Evolutionary conservation across 2,329 filamentous ascomycete species (phyloP).

Genomic region (Fusarium sublunatum): DNA sequence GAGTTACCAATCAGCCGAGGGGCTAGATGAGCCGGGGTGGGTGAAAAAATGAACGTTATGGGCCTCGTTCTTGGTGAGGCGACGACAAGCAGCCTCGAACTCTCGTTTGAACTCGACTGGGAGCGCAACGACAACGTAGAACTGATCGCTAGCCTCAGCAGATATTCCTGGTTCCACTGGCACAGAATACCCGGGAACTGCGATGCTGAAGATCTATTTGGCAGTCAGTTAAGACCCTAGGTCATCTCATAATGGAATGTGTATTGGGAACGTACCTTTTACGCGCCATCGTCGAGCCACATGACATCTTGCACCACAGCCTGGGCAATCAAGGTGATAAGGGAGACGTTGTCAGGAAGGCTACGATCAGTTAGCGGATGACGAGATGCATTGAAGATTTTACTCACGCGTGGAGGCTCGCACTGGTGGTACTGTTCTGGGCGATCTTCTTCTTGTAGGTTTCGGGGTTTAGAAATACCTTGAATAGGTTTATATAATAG

Average conservation of each 20-base stretch:
- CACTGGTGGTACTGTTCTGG: no score
- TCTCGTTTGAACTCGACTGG: neutral
- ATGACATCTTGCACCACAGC: constrained; percentile 17
- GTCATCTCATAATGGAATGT: neutral
- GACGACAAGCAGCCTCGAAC: constrained; percentile 6
- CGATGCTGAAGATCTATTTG: neutral
- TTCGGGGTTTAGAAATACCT: no score
- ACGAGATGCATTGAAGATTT: no score
- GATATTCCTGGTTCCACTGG: neutral
- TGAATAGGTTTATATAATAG: no score
- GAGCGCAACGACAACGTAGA: constrained; percentile 6
- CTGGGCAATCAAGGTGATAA: constrained; percentile 9
- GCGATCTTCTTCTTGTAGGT: neutral
- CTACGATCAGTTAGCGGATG: neutral
- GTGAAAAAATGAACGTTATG: neutral
- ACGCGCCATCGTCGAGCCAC: constrained; percentile 13
- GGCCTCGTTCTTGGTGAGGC: neutral
- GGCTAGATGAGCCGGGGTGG: neutral
- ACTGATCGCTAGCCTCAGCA: no score
- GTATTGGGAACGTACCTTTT: neutral
- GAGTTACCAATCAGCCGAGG: no score
- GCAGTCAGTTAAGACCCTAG: neutral
- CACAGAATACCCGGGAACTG: constrained; percentile 18
- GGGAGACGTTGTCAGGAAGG: constrained; percentile 8
- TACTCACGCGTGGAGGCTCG: no score